Evolutionary conservation across 164 flowering plant genomes (phyloP).

Genomic region (Magnolia kwangsiensis): DNA sequence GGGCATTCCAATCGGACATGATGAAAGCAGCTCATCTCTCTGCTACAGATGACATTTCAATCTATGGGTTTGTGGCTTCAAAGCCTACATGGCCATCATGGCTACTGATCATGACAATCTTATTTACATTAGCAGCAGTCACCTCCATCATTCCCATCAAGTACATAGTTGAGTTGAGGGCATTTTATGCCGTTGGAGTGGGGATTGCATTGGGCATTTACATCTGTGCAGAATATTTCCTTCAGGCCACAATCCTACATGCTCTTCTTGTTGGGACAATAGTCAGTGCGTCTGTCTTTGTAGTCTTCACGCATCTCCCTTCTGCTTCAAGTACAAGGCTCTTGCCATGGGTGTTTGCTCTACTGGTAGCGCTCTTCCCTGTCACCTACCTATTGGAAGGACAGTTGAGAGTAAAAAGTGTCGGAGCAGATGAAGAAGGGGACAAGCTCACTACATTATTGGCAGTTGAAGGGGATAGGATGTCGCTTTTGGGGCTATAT

Average conservation of each 20-base stretch:
- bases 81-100: conserved; percentile 99
- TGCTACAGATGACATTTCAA: conserved; percentile 78
- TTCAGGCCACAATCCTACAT: conserved; percentile 69
- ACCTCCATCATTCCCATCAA: conserved; percentile 85
- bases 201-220: conserved; percentile 86
- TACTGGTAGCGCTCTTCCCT: conserved; percentile 93
- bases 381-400: conserved; percentile 93
- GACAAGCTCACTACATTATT: conserved; percentile 59
- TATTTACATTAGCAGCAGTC: conserved; percentile 77
- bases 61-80: conserved; percentile 75
- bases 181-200: conserved; percentile 71
- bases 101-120: conserved; percentile 77
- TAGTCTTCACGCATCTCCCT: conserved; percentile 88
- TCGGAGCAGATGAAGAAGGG: conserved; percentile 48
- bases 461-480: conserved; percentile 95
- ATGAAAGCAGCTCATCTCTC: conserved; percentile 79
- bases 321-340: conserved; percentile 91
- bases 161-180: conserved; percentile 80
- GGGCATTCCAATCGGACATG: conserved; percentile 78
- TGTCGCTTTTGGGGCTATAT: conserved; percentile 89
- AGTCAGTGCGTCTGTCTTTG: conserved; percentile 81
- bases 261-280: conserved; percentile 70
- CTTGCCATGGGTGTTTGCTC: conserved; percentile 92
- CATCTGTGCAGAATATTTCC: conserved; percentile 88
- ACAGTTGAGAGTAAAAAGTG: conserved; percentile 62